phyloP scores from a whole-genome alignment of 345 rosid species.

The Conringia planisiliqua region DNA sequence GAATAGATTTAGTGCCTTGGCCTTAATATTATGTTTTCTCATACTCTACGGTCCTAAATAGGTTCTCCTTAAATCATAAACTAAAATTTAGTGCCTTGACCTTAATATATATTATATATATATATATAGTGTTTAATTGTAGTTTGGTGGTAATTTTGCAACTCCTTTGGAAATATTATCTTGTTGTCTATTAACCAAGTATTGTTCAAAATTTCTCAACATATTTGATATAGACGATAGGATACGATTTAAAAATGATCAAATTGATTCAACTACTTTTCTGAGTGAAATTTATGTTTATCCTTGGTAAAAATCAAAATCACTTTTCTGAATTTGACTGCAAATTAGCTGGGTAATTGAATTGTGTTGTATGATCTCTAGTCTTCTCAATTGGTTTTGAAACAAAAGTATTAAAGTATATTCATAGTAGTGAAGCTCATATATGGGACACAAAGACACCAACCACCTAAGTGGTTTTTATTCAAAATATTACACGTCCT shows the following conservation, averaged over 20 bases:
- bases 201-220: neutral
- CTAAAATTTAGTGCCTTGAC: too few species aligned
- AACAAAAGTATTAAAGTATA: neutral
- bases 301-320: neutral
- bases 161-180: too few species aligned
- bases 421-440: slow-evolving; percentile 12
- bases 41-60: too few species aligned
- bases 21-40: too few species aligned
- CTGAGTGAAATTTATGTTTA: neutral
- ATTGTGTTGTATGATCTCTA: neutral
- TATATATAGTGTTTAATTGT: too few species aligned
- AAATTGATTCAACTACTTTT: neutral
- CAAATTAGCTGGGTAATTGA: neutral
- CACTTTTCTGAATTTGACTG: neutral
- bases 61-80: too few species aligned
- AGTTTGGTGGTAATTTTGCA: too few species aligned
- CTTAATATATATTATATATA: too few species aligned
- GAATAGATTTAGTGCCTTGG: too few species aligned
- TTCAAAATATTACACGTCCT: neutral
- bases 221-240: neutral
- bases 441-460: slow-evolving; percentile 11
- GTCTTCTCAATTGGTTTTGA: neutral
- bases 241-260: neutral
- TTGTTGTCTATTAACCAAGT: neutral
- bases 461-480: slow-evolving; percentile 17